Base-by-base conservation (phyloP, 768 basidiomycete genomes). In the Kwoniella dendrophila region DNA sequence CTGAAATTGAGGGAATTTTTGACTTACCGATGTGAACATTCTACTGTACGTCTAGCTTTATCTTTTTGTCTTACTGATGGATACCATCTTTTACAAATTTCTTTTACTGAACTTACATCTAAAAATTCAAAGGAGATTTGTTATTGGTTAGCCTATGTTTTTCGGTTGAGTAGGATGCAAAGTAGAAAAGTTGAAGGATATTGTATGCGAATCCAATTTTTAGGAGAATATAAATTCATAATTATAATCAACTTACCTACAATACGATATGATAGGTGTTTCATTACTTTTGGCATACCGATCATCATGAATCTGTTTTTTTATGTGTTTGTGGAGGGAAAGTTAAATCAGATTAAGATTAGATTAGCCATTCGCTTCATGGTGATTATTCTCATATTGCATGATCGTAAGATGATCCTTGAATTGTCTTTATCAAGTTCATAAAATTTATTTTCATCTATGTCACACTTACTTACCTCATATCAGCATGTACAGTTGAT, bases 401-500 rank as follows among this genome's bases (percentile, higher is more conserved):
- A n/a, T n/a, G n/a, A n/a, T n/a, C n/a, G n/a, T n/a, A n/a, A n/a
- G n/a, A n/a, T n/a, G n/a, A n/a, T n/a, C n/a, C n/a, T n/a, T n/a
- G n/a, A n/a, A n/a, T n/a, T n/a, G n/a, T n/a, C n/a, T n/a, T n/a
- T n/a, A n/a, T n/a, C n/a, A n/a, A 1, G 50, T 55, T 55, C 3
- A 57, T 41, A 18, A n/a, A 10, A 18, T 7, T 22, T 47, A 26
- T 7, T 10, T 20, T 47, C 10, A 7, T 20, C 20, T 7, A 47
- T 7, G 20, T 8, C 24, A 18, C 4, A 45, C 61, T 48, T 24
- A 63, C 71, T 38, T 62, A 78, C 77, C 73, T 59, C 62, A 66
- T 83, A 78, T 96, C 92, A 1, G 85, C 86, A 73, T 96, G 90
- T 2, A 95, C 89, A 11, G 90, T 89, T 72, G 84, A 94, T 14